Percentiles rank a stretch among this genome's conserved stretches.
Conservation (phyloP, 2,329 filamentous ascomycete genomes). For the Apiospora kogelbergensis region DNA sequence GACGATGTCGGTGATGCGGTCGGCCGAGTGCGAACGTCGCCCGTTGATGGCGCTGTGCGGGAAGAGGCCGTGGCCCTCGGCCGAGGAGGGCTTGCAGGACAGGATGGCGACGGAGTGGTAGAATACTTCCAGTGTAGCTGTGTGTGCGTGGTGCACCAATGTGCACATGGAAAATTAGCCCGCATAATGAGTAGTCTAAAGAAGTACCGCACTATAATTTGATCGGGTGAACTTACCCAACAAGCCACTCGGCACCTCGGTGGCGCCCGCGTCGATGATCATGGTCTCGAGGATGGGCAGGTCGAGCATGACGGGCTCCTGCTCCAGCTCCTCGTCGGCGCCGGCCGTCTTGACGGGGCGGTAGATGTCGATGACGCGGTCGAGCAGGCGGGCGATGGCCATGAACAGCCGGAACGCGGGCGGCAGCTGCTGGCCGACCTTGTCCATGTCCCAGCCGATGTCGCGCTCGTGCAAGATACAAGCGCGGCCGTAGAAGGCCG, state of each 20-base stretch:
- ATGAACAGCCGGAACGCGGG: constrained; percentile 59
- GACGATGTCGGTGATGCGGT: constrained; percentile 56
- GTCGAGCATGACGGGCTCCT: constrained; percentile 48
- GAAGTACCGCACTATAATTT: no score
- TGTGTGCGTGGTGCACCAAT: no score
- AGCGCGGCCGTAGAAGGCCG: constrained; percentile 60
- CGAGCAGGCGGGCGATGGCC: constrained; percentile 53
- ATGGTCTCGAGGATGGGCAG: constrained; percentile 58
- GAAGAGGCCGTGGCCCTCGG: constrained; percentile 39
- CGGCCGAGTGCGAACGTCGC: constrained; percentile 56
- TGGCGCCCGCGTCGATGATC: constrained; percentile 54
- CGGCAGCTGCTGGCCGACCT: constrained; percentile 45
- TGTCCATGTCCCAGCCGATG: constrained; percentile 52
- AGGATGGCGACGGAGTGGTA: constrained; percentile 65
- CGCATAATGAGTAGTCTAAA: background rate
- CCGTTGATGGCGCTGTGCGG: constrained; percentile 53
- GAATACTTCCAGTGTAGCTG: constrained; percentile 61
- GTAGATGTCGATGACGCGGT: constrained; percentile 61
- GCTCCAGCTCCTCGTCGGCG: constrained; percentile 23
- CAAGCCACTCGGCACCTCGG: constrained; percentile 47
- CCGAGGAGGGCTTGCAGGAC: constrained; percentile 52
- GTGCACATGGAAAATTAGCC: constrained; percentile 22
- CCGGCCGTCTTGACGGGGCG: constrained; percentile 51
- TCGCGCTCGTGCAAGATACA: constrained; percentile 62
- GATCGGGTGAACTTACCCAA: constrained; percentile 42